Percentiles rank a stretch among this genome's conserved stretches.
phyloP scores from a whole-genome alignment of 2,329 filamentous ascomycete species.

The Aspergillus pseudonomiae region DNA sequence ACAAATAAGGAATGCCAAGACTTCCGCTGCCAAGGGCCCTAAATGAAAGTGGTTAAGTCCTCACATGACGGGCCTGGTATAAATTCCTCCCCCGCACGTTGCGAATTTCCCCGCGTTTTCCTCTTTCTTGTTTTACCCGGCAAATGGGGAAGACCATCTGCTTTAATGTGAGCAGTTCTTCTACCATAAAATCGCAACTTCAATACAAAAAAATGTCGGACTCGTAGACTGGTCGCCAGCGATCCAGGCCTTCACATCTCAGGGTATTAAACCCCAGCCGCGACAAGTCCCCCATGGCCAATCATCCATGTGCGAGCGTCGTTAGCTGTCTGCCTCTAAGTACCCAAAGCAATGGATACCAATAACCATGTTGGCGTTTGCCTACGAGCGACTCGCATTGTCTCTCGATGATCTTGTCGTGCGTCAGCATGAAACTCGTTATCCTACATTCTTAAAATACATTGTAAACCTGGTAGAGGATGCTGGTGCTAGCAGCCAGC shows the following conservation, averaged over 20 bases:
- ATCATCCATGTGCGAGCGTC: slow-evolving; percentile 14
- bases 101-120: not conserved
- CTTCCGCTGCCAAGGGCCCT: not conserved
- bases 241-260: not conserved
- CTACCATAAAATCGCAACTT: not conserved
- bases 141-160: not conserved
- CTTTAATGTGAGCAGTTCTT: slow-evolving; percentile 8
- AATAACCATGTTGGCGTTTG: slow-evolving; percentile 13
- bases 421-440: slow-evolving; percentile 16
- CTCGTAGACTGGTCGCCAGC: not conserved
- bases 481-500: not conserved
- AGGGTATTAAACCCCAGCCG: slow-evolving; percentile 21
- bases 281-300: slow-evolving; percentile 15
- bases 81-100: not conserved
- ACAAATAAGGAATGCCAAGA: not conserved
- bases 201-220: not conserved
- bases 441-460: slow-evolving; percentile 14
- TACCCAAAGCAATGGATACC: slow-evolving; percentile 20
- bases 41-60: not conserved
- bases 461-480: slow-evolving; percentile 1
- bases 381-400: not conserved
- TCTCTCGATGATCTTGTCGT: not conserved
- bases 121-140: not conserved
- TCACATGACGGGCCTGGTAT: not conserved
- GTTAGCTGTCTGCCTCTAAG: slow-evolving; percentile 23